Conservation (phyloP, 495 filamentous ascomycete genomes). For the Lichina pygmaea region DNA sequence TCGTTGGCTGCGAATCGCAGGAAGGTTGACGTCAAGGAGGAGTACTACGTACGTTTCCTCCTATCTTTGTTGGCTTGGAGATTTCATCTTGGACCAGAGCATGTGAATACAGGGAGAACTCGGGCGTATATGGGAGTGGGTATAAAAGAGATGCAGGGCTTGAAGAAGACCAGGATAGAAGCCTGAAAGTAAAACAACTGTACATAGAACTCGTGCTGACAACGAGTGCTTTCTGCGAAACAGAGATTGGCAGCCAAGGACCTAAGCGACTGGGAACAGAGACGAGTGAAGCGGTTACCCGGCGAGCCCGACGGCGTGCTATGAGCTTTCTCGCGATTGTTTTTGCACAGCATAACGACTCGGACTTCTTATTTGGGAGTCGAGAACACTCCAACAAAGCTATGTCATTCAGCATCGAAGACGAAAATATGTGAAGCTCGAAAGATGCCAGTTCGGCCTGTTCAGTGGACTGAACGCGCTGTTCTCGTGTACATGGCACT, state of each 20-base stretch:
- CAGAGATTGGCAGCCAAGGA: slow-evolving; percentile 79
- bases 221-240: not conserved
- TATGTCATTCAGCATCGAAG: too few relatives aligned
- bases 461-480: too few relatives aligned
- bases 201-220: not conserved
- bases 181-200: too few relatives aligned
- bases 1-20: slow-evolving; percentile 45
- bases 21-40: slow-evolving; percentile 56
- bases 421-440: too few relatives aligned
- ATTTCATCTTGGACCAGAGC: not conserved
- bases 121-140: not conserved
- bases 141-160: not conserved
- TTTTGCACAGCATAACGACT: too few relatives aligned
- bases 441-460: too few relatives aligned
- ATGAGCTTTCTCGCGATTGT: slow-evolving; percentile 12
- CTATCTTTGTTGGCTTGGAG: not conserved
- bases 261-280: slow-evolving; percentile 88
- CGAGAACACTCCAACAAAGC: too few relatives aligned
- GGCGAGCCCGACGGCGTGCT: slow-evolving; percentile 76
- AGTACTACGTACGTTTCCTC: slow-evolving; percentile 59
- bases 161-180: too few relatives aligned
- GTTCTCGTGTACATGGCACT: too few relatives aligned
- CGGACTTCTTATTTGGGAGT: too few relatives aligned
- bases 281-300: slow-evolving; percentile 59
- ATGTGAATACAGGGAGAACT: not conserved